Evolutionary conservation across 768 basidiomycete genomes (phyloP).

Genomic region (Leccinum subtestaceum): DNA sequence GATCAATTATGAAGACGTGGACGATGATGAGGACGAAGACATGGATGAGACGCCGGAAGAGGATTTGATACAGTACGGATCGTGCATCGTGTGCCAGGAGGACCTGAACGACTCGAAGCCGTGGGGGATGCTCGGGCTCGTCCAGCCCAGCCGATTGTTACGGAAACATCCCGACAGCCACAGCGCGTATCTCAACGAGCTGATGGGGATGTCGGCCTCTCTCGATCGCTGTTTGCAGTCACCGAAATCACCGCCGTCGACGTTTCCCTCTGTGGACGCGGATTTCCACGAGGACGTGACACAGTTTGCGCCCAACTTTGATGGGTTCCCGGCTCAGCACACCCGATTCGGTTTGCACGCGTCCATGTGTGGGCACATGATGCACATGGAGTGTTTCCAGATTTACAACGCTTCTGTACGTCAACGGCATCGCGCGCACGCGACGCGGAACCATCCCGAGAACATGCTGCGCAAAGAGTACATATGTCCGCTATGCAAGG

Average conservation of each 20-base stretch:
- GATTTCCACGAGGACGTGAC: constrained; percentile 27
- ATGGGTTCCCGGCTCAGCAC: constrained; percentile 66
- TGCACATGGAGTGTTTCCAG: constrained; percentile 95
- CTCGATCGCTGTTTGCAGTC: constrained; percentile 54
- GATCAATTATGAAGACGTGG: constrained; percentile 72
- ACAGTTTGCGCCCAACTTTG: constrained; percentile 59
- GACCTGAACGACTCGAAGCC: constrained; percentile 69
- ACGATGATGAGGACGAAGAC: constrained; percentile 60
- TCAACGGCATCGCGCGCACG: constrained; percentile 82
- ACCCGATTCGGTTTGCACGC: constrained; percentile 84
- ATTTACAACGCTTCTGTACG: constrained; percentile 85
- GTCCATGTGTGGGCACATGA: constrained; percentile 93
- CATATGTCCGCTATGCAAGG: constrained; percentile 96
- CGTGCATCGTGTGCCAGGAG: constrained; percentile 99
- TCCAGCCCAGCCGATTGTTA: constrained; percentile 86
- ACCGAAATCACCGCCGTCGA: constrained; percentile 26
- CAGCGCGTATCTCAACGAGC: constrained; percentile 63
- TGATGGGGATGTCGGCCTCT: constrained; percentile 57
- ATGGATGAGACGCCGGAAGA: constrained; percentile 44
- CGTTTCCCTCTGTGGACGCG: constrained; percentile 32
- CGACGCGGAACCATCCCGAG: constrained; percentile 92
- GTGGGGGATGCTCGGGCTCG: constrained; percentile 82
- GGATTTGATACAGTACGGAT: constrained; percentile 61
- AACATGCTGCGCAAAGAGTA: constrained; percentile 87
- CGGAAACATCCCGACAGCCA: constrained; percentile 73